phyloP scores from a whole-genome alignment of 176 grass and related monocot genomes.

The Oryza punctata region DNA sequence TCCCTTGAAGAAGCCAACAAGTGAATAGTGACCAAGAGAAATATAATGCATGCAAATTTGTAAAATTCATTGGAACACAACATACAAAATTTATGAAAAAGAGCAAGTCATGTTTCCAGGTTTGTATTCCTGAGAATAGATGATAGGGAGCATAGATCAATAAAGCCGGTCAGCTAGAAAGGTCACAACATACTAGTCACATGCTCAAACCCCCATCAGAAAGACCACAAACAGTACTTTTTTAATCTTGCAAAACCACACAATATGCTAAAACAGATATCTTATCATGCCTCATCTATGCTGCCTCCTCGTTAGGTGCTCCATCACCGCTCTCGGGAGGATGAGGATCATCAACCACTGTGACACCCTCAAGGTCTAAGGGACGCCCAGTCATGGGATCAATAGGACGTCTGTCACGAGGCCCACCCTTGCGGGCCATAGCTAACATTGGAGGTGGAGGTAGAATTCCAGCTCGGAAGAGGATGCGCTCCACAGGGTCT shows the following conservation, averaged over 20 bases:
- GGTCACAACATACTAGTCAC: not conserved
- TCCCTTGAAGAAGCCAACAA: not conserved
- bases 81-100: not conserved
- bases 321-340: conserved; percentile 11
- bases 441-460: conserved; percentile 71
- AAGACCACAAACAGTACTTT: not conserved
- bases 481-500: conserved; percentile 70
- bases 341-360: conserved; percentile 14
- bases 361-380: conserved; percentile 25
- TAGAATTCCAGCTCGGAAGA: conserved; percentile 65
- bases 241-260: conserved; percentile 9
- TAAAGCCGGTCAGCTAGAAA: not conserved
- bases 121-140: not conserved
- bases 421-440: conserved; percentile 68
- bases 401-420: conserved; percentile 46
- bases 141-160: too few species aligned
- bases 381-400: conserved; percentile 66
- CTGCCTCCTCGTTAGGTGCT: not conserved
- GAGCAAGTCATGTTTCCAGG: not conserved
- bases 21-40: not conserved
- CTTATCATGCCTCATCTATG: not conserved
- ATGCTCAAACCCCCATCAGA: not conserved
- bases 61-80: not conserved
- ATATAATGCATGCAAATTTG: not conserved
- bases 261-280: not conserved